Percentiles rank a stretch among this genome's conserved stretches.
Conservation (phyloP, 2,329 filamentous ascomycete genomes). For the Penicillium sp. region DNA sequence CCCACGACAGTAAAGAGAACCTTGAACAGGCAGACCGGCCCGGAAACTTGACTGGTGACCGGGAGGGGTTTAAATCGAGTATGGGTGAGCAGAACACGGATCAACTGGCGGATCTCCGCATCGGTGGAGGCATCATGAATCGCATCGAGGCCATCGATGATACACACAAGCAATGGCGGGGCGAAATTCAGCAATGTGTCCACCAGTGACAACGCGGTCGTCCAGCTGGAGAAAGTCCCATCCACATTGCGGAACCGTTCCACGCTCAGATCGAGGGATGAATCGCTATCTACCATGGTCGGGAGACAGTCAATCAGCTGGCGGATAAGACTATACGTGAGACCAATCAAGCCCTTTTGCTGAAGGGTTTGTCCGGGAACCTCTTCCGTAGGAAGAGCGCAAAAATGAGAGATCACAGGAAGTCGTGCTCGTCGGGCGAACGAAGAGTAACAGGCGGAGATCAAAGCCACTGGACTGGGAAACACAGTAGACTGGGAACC, state of each 20-base stretch:
- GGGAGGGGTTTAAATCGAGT: constrained; percentile 22
- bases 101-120: constrained; percentile 28
- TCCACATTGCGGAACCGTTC: constrained; percentile 34
- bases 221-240: constrained; percentile 33
- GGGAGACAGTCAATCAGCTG: constrained; percentile 36
- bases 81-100: constrained; percentile 32
- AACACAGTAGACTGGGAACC: constrained; percentile 24
- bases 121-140: constrained; percentile 32
- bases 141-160: constrained; percentile 34
- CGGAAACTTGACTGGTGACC: constrained; percentile 16
- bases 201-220: constrained; percentile 33
- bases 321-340: constrained; percentile 37
- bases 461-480: constrained; percentile 26
- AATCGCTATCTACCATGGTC: constrained; percentile 33
- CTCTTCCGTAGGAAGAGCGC: constrained; percentile 23
- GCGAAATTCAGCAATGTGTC: constrained; percentile 33
- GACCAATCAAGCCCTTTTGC: constrained; percentile 32
- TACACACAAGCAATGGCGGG: constrained; percentile 34
- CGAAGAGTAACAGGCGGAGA: constrained; percentile 33
- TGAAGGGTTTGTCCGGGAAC: constrained; percentile 21
- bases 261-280: constrained; percentile 30
- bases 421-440: constrained; percentile 28
- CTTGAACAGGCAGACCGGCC: constrained; percentile 29
- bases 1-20: constrained; percentile 34
- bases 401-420: constrained; percentile 37